Base-by-base conservation (phyloP, 1,139 yeast genomes). In the Scheffersomyces insectosa region DNA sequence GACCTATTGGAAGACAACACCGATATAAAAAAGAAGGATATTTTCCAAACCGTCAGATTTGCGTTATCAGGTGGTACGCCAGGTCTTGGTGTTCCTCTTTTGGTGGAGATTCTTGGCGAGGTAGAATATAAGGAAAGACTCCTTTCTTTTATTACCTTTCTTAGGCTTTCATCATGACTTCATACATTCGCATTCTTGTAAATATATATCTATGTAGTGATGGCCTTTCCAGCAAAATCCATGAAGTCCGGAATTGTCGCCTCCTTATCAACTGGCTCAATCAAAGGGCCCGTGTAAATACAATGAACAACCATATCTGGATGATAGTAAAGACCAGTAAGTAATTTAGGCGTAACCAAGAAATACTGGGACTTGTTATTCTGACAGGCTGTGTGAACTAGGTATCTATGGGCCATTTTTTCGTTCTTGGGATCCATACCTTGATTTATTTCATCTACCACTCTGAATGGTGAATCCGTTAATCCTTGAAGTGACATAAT, bases 361-460 rank as follows among this genome's bases (percentile, higher is more conserved):
- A 93, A 90, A 63, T 91, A 93, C 59, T 91, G 97, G 3, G 83
- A 77, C 10, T 82, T 76, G 36, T 65, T 63, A 14, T 75, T 78
- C 27, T 74, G 72, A 58, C 96, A 88, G 0, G 98, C 95, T 37
- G 87, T 83, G 44, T 85, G 83, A 3, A 93, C 97, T 77, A 95
- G 84, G 51, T 88, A 80, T 50, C 82, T 79, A 59, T 93, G 97
- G 3, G 95, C 95, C 68, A 82, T 77, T 50, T 95, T 80, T 64
- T 95, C 99, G 59, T 93, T 93, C 47, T 80, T 80, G 7, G 96
- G 89, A 66, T 95, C 99, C 98, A 95, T 91, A 51, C 99, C 99
- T 68, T 95, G 99, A 63, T 95, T 95, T 51, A 95, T 95, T 69
- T 95, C 99, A 65, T 95, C 99, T 5, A 95, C 97, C 3, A 93